phyloP scores from a whole-genome alignment of 2,329 filamentous ascomycete genomes.

The Penicillium sclerotiorum region DNA sequence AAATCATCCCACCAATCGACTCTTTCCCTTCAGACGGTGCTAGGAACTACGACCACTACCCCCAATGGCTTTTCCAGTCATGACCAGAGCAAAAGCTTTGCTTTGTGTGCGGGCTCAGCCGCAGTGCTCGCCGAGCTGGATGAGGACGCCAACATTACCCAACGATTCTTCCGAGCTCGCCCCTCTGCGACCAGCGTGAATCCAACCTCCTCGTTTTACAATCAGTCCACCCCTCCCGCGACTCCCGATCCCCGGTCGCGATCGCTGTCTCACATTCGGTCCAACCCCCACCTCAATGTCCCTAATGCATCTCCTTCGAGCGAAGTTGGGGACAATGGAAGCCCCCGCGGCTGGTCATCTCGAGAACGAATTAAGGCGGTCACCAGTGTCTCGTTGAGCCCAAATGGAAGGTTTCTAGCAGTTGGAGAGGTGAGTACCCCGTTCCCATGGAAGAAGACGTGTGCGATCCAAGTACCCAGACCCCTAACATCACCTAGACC shows the following conservation, averaged over 20 bases:
- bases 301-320: conserved; percentile 51
- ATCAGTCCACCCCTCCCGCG: conserved; percentile 58
- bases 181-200: conserved; percentile 71
- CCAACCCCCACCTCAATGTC: conserved; percentile 47
- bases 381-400: conserved; percentile 85
- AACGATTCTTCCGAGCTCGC: conserved; percentile 88
- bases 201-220: conserved; percentile 56
- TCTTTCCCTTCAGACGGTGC: conserved; percentile 77
- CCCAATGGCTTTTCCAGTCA: conserved; percentile 86
- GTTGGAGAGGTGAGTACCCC: conserved; percentile 72
- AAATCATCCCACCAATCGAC: conserved; percentile 51
- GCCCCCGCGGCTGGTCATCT: conserved; percentile 78
- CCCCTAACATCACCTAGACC: conserved; percentile 58
- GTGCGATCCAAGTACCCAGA: conserved; percentile 32
- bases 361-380: conserved; percentile 92
- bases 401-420: conserved; percentile 82
- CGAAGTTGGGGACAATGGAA: conserved; percentile 61
- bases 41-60: conserved; percentile 85
- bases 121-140: conserved; percentile 86
- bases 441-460: too few relatives aligned
- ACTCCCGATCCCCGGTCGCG: conserved; percentile 60
- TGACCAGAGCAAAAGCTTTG: conserved; percentile 70
- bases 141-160: conserved; percentile 63
- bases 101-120: conserved; percentile 88
- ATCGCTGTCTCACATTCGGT: conserved; percentile 59